Evolutionary conservation across 768 basidiomycete species (phyloP).

Genomic region (Inosperma sp.): DNA sequence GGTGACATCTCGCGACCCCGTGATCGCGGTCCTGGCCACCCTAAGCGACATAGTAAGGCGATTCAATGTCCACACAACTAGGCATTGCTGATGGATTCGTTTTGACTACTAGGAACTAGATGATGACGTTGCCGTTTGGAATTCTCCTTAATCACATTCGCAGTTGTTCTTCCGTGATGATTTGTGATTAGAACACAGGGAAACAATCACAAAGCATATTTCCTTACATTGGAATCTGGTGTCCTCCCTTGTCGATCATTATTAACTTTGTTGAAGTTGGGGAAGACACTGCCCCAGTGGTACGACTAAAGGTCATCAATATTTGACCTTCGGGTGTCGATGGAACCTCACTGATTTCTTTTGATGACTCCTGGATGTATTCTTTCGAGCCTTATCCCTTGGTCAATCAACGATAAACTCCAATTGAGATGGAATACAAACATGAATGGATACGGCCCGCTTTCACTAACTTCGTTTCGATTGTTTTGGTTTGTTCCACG

Average conservation of each 20-base stretch:
- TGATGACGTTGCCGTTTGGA: too few species aligned
- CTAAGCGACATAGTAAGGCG: not conserved
- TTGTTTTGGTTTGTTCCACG: too few species aligned
- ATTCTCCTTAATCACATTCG: too few species aligned
- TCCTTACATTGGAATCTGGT: constrained; percentile 33
- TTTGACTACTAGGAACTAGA: not conserved
- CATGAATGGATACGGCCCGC: too few species aligned
- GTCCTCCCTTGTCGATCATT: constrained; percentile 31
- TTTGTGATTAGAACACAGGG: too few species aligned
- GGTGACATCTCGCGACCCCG: too few species aligned
- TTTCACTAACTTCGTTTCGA: too few species aligned
- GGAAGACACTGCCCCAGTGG: constrained; percentile 19
- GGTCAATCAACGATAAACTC: not conserved
- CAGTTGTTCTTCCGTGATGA: too few species aligned
- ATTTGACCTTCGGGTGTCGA: too few species aligned
- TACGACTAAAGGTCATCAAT: constrained; percentile 10
- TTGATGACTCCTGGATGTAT: not conserved
- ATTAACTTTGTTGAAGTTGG: constrained; percentile 24
- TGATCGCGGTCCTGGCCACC: too few species aligned
- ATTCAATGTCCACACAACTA: not conserved
- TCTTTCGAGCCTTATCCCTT: constrained; percentile 4
- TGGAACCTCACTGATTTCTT: too few species aligned
- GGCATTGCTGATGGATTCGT: not conserved
- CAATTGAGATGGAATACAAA: too few species aligned
- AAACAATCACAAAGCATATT: not conserved